These are phyloP conservation scores for Lachancea waltii DNA, from an alignment of 805 yeast species.

Conservation along the genomic window DNA sequence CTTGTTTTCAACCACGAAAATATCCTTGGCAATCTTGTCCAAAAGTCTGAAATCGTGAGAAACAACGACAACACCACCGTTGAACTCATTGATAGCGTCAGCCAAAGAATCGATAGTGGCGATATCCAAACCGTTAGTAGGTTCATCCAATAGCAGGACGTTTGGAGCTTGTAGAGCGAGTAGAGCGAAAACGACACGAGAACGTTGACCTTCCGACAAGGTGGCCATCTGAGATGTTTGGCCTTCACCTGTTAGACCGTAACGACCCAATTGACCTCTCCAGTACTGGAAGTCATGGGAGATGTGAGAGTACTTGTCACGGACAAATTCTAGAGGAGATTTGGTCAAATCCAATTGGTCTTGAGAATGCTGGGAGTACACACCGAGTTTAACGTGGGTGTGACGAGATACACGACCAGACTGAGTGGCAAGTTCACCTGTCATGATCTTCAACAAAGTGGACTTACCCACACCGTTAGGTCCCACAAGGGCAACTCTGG, in stretches of 20 bases:
- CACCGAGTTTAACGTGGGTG: constrained; percentile 96
- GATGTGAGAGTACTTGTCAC: constrained; percentile 81
- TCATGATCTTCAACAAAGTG: constrained; percentile 91
- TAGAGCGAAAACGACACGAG: constrained; percentile 95
- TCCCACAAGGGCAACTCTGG: constrained; percentile 95
- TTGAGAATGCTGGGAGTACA: constrained; percentile 97
- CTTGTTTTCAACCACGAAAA: constrained; percentile 91
- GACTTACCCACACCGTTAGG: constrained; percentile 99
- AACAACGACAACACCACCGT: constrained; percentile 97
- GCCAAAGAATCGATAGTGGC: constrained; percentile 98
- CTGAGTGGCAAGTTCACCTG: constrained; percentile 87
- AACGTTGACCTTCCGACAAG: constrained; percentile 97
- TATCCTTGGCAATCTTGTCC: constrained; percentile 96
- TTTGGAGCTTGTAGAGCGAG: constrained; percentile 94
- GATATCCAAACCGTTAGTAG: constrained; percentile 98
- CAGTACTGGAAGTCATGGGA: constrained; percentile 98
- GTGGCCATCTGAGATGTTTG: constrained; percentile 99
- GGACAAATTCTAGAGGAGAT: constrained; percentile 92
- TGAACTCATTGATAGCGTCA: constrained; percentile 87
- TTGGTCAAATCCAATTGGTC: constrained; percentile 95
- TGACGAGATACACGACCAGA: constrained; percentile 94
- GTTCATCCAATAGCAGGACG: constrained; percentile 93
- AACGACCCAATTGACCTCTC: constrained; percentile 97
- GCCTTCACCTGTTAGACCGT: constrained; percentile 97
- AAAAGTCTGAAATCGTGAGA: constrained; percentile 98